phyloP scores from a whole-genome alignment of 2,329 filamentous ascomycete species.

The Sporothrix dimorphospora region DNA sequence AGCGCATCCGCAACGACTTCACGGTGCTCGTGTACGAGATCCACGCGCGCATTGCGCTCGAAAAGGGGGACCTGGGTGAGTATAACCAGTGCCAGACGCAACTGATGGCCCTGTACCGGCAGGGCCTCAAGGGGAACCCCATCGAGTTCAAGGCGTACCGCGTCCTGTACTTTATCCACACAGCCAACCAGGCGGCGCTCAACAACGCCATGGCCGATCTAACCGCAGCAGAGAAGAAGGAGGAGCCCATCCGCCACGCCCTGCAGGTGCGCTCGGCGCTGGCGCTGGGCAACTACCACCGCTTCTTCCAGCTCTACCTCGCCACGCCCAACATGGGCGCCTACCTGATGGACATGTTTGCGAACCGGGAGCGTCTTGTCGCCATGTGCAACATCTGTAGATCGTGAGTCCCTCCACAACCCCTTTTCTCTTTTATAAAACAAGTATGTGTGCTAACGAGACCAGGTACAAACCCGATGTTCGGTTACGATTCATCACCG shows the following conservation, averaged over 20 bases:
- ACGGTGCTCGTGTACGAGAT: constrained; percentile 97
- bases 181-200: constrained; percentile 95
- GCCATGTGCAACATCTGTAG: constrained; percentile 91
- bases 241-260: constrained; percentile 84
- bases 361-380: constrained; percentile 86
- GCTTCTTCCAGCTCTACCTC: constrained; percentile 94
- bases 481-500: constrained; percentile 86
- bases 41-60: constrained; percentile 93
- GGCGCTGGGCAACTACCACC: constrained; percentile 94
- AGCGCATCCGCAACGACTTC: constrained; percentile 95
- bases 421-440: not conserved
- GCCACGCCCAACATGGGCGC: constrained; percentile 95
- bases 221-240: constrained; percentile 93
- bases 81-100: constrained; percentile 99
- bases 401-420: constrained; percentile 74
- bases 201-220: constrained; percentile 98
- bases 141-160: constrained; percentile 99
- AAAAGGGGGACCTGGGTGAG: constrained; percentile 99
- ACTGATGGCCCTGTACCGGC: constrained; percentile 85
- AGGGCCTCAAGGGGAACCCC: constrained; percentile 84
- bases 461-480: constrained; percentile 89
- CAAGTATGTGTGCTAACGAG: constrained; percentile 23
- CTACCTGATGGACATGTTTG: constrained; percentile 99
- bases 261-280: constrained; percentile 87
- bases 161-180: constrained; percentile 99